Evolutionary conservation across 345 rosid species (phyloP), one percentile per base, ranked within the genome.

Genomic region (Atalantia buxifolia): DNA sequence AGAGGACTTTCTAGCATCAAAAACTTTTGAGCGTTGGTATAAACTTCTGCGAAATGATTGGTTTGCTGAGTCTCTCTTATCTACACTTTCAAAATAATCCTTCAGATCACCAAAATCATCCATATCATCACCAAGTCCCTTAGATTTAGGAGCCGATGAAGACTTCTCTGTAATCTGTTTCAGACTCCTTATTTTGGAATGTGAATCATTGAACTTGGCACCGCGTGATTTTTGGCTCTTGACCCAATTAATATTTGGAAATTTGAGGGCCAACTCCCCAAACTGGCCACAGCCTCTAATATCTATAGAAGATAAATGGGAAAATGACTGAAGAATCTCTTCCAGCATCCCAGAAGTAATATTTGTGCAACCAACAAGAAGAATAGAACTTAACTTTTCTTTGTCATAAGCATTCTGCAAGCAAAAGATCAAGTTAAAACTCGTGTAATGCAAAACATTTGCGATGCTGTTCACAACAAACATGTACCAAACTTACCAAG

Each of bases 51-150:
- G 92, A 80, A 94, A 94, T 79, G 88, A 85, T 82, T 91, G 95
- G 79, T 89, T 91, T 66, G 97, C 92, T 27, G 99, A 89, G 79
- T 94, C 99, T 87, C 97, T 90, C 86, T 90, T 91, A 72, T 88
- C 97, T 69, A 92, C 98, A 80, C 98, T 93, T 74, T 93, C 97
- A 75, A 97, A 94, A 84, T 97, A 97, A 84, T 94, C 94, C 86
- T 90, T 97, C 85, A 97, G 87, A 78, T 91, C 94, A 82, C 98
- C 91, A 88, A 89, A 92, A 75, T 96, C 99, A 84, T 94, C 98
- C 38, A 86, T 77, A 85, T 84, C 90, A 64, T 84, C 79, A 25
- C 86, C 86, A 75, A 85, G 62, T 65, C 88, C 86, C 72, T 83
- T 88, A 72, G 85, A 67, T 77, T 83, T 87, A 68, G 87, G 76